Evolutionary conservation across 2,329 filamentous ascomycete species (phyloP).

Genomic region (Aureobasidium melanogenum): DNA sequence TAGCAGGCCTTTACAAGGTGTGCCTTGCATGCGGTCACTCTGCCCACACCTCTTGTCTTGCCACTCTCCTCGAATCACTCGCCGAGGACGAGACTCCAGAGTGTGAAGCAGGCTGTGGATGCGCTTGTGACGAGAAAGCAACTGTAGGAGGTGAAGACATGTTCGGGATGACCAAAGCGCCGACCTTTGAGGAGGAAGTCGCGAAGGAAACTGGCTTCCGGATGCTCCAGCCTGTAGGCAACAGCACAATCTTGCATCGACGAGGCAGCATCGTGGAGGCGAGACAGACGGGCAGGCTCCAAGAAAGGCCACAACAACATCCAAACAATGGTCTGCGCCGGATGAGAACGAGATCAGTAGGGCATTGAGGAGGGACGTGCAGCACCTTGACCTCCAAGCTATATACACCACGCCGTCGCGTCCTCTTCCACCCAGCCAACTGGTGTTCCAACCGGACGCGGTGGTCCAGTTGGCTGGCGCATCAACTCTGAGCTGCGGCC

Average conservation of each 20-base stretch:
- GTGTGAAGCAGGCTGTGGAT: slow-evolving; percentile 15
- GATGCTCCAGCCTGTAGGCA: background rate
- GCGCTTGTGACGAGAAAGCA: slow-evolving; percentile 8
- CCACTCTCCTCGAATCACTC: slow-evolving; percentile 6
- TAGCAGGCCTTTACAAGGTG: slow-evolving; percentile 15
- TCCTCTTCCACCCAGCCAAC: background rate
- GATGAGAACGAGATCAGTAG: background rate
- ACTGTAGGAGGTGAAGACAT: background rate
- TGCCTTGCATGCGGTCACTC: slow-evolving; percentile 15
- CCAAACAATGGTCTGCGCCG: background rate
- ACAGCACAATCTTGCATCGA: slow-evolving; percentile 3
- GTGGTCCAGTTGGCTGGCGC: background rate
- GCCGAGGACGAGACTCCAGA: slow-evolving; percentile 1
- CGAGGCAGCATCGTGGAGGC: background rate
- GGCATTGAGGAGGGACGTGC: background rate
- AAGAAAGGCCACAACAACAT: background rate
- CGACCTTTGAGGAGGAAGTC: background rate
- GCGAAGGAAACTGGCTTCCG: background rate
- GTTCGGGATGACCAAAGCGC: background rate
- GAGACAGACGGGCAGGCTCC: background rate
- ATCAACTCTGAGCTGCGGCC: background rate
- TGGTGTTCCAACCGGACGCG: background rate
- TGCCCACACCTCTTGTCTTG: slow-evolving; percentile 13
- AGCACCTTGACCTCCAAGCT: background rate
- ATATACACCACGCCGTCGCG: background rate